Base-by-base conservation (phyloP, 176 grass and related monocot species). In the Panicum miliaceum region DNA sequence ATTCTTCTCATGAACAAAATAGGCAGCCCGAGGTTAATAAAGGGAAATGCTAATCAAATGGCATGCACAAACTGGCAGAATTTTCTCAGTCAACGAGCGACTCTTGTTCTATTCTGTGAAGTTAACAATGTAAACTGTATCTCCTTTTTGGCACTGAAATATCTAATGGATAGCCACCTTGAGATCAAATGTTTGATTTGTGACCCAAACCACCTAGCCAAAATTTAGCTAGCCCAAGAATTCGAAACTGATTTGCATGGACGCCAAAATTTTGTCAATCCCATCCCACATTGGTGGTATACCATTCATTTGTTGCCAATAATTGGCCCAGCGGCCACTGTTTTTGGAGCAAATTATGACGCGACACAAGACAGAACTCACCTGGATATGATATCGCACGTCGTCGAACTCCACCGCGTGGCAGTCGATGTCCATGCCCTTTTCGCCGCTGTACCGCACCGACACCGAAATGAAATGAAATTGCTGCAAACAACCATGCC, bases 331-430 rank as follows among this genome's bases (percentile, higher is more conserved):
- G 7, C 26, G 2, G 26, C 32, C 63, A 10, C 12, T 12, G 20
- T 67, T 41, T 15, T 60, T 20, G 20, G 73, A 9, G n/a, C 4
- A 23, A 61, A 43, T 38, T 40, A 74, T 59, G 45, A 79, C 36
- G 61, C 11, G 45, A 64, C 26, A 38, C 36, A 9, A 20, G 16
- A 72, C 45, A 37, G 27, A 12, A 20, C 40, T 77, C 27, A 99
- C 96, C 93, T 96, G 96, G 34, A 99, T 89, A 84, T 99, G 96
- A 86, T 99, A 99, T 47, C 93, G 91, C 71, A 98, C 87, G 72
- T 98, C 96, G 56, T 95, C 96, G 46, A 95, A 98, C 50, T 98
- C 96, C 65, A 98, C 96, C 26, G 93, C 94, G 77, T 98, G 96
- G 81, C 96, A 99, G 81, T 96, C 96, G 69, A 96, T 92, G 85